Evolutionary conservation across 345 rosid species (phyloP).

Genomic region (Schrenkiella parvula): DNA sequence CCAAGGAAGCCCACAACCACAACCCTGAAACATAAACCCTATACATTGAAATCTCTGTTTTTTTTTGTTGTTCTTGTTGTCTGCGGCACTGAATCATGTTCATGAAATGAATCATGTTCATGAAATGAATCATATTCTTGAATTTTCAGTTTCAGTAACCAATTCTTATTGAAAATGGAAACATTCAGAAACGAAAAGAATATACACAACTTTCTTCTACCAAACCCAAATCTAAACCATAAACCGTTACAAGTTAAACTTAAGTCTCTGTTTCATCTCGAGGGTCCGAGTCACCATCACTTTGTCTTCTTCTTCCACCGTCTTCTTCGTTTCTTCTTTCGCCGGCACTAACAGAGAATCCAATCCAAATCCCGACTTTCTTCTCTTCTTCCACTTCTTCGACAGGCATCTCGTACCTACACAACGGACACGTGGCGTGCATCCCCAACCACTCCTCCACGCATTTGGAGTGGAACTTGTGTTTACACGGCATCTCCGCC

Average conservation of each 20-base stretch:
- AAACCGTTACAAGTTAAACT: too few relatives aligned
- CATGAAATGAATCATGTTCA: background rate
- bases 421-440: conserved; percentile 36
- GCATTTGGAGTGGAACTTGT: conserved; percentile 31
- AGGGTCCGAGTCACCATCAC: background rate
- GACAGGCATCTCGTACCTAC: conserved; percentile 37
- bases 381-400: conserved; percentile 15
- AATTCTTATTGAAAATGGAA: background rate
- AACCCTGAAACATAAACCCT: background rate
- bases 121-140: background rate
- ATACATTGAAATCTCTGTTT: background rate
- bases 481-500: conserved; percentile 42
- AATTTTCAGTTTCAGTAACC: background rate
- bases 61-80: background rate
- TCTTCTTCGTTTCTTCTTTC: conserved; percentile 13
- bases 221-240: background rate
- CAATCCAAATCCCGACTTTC: conserved; percentile 21
- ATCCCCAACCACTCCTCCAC: conserved; percentile 36
- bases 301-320: background rate
- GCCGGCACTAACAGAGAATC: background rate
- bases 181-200: background rate
- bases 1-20: conserved; percentile 28
- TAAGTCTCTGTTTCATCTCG: conserved; percentile 9
- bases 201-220: background rate
- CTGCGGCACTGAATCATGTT: too few relatives aligned